A percentile compares a stretch with the other conserved stretches of the same genome.
Evolutionary conservation across 805 yeast genomes (phyloP).

Genomic region (Candida orba): DNA sequence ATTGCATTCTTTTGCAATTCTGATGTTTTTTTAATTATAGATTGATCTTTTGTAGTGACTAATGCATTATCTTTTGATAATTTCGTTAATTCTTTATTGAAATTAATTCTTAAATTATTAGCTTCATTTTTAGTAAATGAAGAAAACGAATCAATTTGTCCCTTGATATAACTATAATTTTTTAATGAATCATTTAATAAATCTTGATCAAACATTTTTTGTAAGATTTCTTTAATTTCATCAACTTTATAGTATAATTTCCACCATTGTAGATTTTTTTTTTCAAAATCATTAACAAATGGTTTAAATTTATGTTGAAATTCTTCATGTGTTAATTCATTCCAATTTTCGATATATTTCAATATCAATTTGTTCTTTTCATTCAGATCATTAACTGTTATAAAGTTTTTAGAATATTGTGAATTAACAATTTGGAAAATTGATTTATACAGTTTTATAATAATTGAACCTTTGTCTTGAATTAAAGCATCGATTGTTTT

Average conservation of each 20-base stretch:
- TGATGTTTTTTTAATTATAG: conserved; percentile 17
- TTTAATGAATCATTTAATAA: conserved; percentile 22
- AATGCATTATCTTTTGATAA: conserved; percentile 14
- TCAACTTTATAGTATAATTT: conserved; percentile 27
- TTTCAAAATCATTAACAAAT: conserved; percentile 19
- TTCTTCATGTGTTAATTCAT: conserved; percentile 24
- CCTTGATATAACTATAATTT: conserved; percentile 26
- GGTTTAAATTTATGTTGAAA: conserved; percentile 25
- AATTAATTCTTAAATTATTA: neutral
- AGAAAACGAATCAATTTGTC: conserved; percentile 23
- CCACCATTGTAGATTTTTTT: conserved; percentile 25
- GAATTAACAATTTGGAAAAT: conserved; percentile 11
- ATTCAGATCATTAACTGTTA: conserved; percentile 15
- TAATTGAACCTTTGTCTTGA: conserved; percentile 13
- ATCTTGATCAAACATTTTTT: conserved; percentile 22
- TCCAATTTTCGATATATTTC: conserved; percentile 23
- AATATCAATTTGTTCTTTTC: conserved; percentile 12
- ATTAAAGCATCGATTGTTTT: conserved; percentile 9
- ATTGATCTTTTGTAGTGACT: conserved; percentile 12
- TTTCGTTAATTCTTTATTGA: conserved; percentile 2
- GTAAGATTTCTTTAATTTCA: conserved; percentile 22
- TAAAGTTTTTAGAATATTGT: conserved; percentile 16
- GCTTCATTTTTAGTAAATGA: conserved; percentile 10
- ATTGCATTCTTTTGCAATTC: conserved; percentile 21
- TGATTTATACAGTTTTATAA: conserved; percentile 11